Conservation (phyloP, 1,139 yeast species). For the Candida gigantensis region DNA sequence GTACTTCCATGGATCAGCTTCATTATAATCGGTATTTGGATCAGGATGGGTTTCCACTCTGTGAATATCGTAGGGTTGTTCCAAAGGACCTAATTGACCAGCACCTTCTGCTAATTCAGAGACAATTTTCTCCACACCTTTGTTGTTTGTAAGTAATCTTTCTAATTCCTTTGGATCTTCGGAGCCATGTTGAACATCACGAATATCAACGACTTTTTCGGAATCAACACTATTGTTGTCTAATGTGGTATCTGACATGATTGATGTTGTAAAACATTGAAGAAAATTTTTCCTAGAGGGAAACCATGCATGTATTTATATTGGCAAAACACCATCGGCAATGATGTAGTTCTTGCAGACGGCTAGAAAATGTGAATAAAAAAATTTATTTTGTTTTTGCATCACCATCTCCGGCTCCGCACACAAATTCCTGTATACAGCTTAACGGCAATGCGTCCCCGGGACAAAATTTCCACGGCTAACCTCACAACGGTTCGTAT, state of each 20-base stretch:
- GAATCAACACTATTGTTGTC: conserved; percentile 15
- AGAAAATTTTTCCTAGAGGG: not conserved
- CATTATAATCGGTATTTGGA: conserved; percentile 40
- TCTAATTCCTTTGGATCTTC: conserved; percentile 22
- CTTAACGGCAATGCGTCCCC: not conserved
- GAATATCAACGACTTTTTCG: conserved; percentile 16
- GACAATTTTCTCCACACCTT: conserved; percentile 37
- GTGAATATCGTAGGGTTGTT: conserved; percentile 51
- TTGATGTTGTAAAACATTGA: not conserved
- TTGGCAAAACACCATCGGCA: not conserved
- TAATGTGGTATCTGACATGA: conserved; percentile 11
- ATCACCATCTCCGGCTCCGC: too few species aligned
- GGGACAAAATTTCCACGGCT: not conserved
- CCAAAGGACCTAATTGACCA: conserved; percentile 56
- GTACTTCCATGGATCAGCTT: conserved; percentile 60
- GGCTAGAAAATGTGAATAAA: not conserved
- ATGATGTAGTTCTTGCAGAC: not conserved
- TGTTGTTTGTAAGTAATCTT: conserved; percentile 30
- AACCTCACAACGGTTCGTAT: not conserved
- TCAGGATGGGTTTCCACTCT: conserved; percentile 37
- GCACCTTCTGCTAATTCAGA: conserved; percentile 36
- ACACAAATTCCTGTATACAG: too few species aligned
- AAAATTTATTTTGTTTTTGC: not conserved
- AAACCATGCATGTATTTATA: not conserved
- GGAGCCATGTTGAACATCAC: conserved; percentile 12